Evolutionary conservation across 768 basidiomycete genomes (phyloP).

Genomic region (Rhizopogon vulgaris): DNA sequence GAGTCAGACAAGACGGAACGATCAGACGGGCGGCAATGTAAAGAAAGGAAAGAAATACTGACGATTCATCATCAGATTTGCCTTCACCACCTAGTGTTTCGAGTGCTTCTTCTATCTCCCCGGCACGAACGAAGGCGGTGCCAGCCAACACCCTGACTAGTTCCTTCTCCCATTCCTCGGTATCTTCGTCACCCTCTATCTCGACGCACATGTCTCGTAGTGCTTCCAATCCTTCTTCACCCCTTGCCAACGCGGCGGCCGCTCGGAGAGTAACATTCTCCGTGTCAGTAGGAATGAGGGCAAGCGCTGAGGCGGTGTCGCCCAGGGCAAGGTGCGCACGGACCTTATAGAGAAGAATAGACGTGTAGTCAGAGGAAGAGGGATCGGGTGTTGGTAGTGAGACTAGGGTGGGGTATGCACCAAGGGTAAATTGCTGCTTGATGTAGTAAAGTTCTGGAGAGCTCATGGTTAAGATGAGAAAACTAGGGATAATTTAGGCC

Average conservation of each 20-base stretch:
- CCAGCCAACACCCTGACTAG: conserved; percentile 76
- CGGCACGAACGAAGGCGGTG: conserved; percentile 79
- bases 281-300: conserved; percentile 48
- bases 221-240: conserved; percentile 65
- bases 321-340: conserved; percentile 72
- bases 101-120: conserved; percentile 87
- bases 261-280: conserved; percentile 70
- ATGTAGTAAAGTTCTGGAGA: conserved; percentile 61
- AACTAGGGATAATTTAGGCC: neutral
- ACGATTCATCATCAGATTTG: conserved; percentile 85
- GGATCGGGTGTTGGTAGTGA: conserved; percentile 50
- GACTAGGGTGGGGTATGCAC: conserved; percentile 63
- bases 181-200: conserved; percentile 71
- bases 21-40: neutral
- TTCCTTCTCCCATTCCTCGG: conserved; percentile 62
- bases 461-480: conserved; percentile 32
- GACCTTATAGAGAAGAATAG: conserved; percentile 69
- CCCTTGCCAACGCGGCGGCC: conserved; percentile 61
- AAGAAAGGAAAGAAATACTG: conserved; percentile 26
- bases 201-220: conserved; percentile 84
- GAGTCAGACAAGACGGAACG: too few species aligned
- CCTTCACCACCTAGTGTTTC: conserved; percentile 75
- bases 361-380: conserved; percentile 57
- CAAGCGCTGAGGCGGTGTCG: conserved; percentile 48
- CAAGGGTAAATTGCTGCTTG: conserved; percentile 73